A percentile compares a stretch with the other conserved stretches of the same genome.
Evolutionary conservation across 257 asterid genomes (phyloP).

Genomic region (Plantago major): DNA sequence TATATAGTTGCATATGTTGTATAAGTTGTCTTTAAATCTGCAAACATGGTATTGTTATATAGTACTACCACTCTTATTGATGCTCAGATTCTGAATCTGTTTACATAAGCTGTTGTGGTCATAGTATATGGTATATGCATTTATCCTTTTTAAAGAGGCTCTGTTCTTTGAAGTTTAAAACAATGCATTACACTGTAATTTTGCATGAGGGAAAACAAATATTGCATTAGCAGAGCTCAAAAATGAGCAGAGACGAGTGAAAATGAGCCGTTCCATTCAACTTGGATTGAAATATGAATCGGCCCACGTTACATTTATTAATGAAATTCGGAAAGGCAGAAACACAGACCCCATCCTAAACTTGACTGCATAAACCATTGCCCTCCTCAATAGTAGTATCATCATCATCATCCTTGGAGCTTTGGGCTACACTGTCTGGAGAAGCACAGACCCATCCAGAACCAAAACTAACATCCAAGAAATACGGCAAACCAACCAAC

Average conservation of each 20-base stretch:
- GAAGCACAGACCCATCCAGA: constrained; percentile 23
- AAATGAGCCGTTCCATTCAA: constrained; percentile 2
- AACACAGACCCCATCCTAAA: not conserved
- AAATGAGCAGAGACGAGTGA: not conserved
- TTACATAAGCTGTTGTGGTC: not conserved
- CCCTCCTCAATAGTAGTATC: not conserved
- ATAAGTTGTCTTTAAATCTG: constrained; percentile 10
- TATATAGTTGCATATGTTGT: constrained; percentile 17
- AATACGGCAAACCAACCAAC: constrained; percentile 56
- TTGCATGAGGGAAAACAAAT: no score
- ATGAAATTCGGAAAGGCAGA: not conserved
- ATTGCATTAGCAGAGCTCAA: not conserved
- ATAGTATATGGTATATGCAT: no score
- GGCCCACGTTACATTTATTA: not conserved
- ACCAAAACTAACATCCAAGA: constrained; percentile 52
- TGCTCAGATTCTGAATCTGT: constrained; percentile 1
- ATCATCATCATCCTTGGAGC: constrained; percentile 2
- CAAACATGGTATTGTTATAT: constrained; percentile 22
- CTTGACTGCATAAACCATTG: no score
- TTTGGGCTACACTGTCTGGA: constrained; percentile 11
- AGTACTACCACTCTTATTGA: constrained; percentile 15
- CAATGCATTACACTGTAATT: no score
- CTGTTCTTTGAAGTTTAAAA: no score
- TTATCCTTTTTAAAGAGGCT: no score
- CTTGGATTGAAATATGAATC: constrained; percentile 7